A percentile compares a stretch with the other conserved stretches of the same genome.
Evolutionary conservation across 2,329 filamentous ascomycete genomes (phyloP).

Genomic region (Tolypocladium paradoxum): DNA sequence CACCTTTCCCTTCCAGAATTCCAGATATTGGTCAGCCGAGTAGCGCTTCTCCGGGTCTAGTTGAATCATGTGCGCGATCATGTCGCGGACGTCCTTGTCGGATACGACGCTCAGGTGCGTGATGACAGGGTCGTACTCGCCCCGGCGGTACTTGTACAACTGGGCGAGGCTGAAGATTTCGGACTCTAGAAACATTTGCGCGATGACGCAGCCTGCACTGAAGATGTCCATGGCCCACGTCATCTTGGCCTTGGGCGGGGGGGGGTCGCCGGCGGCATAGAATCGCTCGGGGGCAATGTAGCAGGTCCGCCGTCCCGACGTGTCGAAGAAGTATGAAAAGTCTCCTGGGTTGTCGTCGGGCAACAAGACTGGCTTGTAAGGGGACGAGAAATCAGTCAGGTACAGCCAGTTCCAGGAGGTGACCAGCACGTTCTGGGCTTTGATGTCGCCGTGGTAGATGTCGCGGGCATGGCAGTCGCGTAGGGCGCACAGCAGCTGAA

Average conservation of each 20-base stretch:
- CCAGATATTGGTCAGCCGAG: slow-evolving; percentile 85
- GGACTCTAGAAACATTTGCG: slow-evolving; percentile 87
- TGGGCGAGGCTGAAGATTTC: slow-evolving; percentile 98
- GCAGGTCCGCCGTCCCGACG: slow-evolving; percentile 80
- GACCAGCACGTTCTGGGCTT: slow-evolving; percentile 92
- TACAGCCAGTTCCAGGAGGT: slow-evolving; percentile 99
- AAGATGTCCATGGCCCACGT: slow-evolving; percentile 98
- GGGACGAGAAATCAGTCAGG: slow-evolving; percentile 90
- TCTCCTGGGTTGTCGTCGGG: slow-evolving; percentile 95
- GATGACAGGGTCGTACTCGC: slow-evolving; percentile 81
- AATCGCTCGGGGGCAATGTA: slow-evolving; percentile 94
- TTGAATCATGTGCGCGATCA: slow-evolving; percentile 94
- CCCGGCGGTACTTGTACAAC: slow-evolving; percentile 84
- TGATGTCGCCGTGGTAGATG: slow-evolving; percentile 95
- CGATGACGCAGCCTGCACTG: slow-evolving; percentile 92
- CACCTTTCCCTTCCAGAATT: slow-evolving; percentile 83
- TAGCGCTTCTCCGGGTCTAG: slow-evolving; percentile 85
- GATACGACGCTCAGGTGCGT: slow-evolving; percentile 77
- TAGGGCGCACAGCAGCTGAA: slow-evolving; percentile 84
- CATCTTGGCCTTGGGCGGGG: slow-evolving; percentile 47
- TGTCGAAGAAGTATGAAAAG: slow-evolving; percentile 97
- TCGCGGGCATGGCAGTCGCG: slow-evolving; percentile 84
- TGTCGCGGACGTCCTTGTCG: slow-evolving; percentile 73
- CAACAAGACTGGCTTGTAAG: slow-evolving; percentile 86
- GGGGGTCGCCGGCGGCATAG: slow-evolving; percentile 56